A percentile compares a stretch with the other conserved stretches of the same genome.
These are phyloP conservation scores for Amanita brunnescens DNA, from an alignment of 768 basidiomycete species.

Conservation along the genomic window DNA sequence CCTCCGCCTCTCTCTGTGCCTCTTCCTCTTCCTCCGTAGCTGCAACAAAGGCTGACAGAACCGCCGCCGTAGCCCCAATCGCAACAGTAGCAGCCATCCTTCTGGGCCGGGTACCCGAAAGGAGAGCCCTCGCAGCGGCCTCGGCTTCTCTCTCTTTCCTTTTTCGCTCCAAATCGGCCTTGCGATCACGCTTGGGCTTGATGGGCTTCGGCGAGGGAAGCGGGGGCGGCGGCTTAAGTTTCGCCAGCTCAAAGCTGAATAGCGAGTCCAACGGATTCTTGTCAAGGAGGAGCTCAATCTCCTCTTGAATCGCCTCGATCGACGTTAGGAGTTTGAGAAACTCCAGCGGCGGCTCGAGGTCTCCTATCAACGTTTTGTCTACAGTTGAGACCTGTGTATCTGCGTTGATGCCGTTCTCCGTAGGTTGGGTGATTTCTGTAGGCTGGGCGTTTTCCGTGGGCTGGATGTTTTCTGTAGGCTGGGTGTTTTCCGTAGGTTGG, in stretches of 20 bases:
- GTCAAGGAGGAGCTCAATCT: constrained; percentile 45
- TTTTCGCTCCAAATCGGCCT: constrained; percentile 29
- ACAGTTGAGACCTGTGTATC: not conserved
- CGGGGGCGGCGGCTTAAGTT: constrained; percentile 47
- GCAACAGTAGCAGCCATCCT: not conserved
- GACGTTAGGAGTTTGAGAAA: constrained; percentile 50
- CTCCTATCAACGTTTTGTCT: constrained; percentile 34
- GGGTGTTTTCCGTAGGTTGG: not conserved
- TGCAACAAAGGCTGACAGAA: too few species aligned
- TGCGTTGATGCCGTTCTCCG: constrained; percentile 1
- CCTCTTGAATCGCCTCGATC: constrained; percentile 40
- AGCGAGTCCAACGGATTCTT: constrained; percentile 56
- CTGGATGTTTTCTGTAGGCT: too few species aligned
- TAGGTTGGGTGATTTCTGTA: not conserved
- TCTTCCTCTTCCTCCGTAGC: not conserved
- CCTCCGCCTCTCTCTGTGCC: too few species aligned
- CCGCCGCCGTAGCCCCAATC: too few species aligned
- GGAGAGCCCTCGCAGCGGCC: constrained; percentile 8
- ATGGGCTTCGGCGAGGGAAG: constrained; percentile 30
- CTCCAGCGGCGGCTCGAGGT: constrained; percentile 64
- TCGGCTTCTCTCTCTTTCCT: constrained; percentile 10
- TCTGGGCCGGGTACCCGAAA: not conserved
- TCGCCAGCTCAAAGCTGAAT: constrained; percentile 58
- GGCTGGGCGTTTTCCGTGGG: too few species aligned
- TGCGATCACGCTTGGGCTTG: constrained; percentile 28